Base-by-base conservation (phyloP, 805 yeast species). In the Candida nonsorbophila region DNA sequence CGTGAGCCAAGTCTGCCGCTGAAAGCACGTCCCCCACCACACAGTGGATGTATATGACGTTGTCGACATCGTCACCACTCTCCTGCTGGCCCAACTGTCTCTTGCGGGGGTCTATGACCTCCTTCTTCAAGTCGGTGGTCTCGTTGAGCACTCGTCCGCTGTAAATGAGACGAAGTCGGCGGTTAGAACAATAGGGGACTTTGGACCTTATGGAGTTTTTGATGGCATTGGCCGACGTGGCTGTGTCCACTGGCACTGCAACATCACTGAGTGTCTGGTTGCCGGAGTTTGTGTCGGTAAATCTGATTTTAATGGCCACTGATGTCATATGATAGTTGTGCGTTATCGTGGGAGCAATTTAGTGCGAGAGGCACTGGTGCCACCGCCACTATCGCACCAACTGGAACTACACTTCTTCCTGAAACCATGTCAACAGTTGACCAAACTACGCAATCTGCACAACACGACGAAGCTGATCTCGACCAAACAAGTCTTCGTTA, bases 31-130 rank as follows among this genome's bases (percentile, higher is more conserved):
- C 86, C 5, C 95, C 95, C 9, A 84, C 67, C 4, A 84, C 71
- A 56, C 95, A 85, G 49, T 84, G 94, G 4, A 86, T 65, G 45
- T 78, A 84, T n/a, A 81, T 58, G 25, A 57, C 56, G 7, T 58
- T 27, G 27, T 1, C 51, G 47, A 14, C 30, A 35, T 16, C 27
- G 11, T 19, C 18, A 22, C 30, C 29, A 9, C 20, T 36, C 11
- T 25, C 29, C 18, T 33, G 13, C 15, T n/a, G n/a, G n/a, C n/a
- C n/a, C n/a, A n/a, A n/a, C n/a, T n/a, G n/a, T n/a, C n/a, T n/a
- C n/a, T n/a, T n/a, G n/a, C n/a, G n/a, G n/a, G n/a, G n/a, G n/a
- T n/a, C n/a, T n/a, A 30, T 6, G 6, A 36, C 10, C 11, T 79
- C 84, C 13, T 56, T 58, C 16, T 58, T 62, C 41, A 81, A 68